Evolutionary conservation across 108 stramenopile species (phyloP).

Genomic region (Nitzschia putrida): DNA sequence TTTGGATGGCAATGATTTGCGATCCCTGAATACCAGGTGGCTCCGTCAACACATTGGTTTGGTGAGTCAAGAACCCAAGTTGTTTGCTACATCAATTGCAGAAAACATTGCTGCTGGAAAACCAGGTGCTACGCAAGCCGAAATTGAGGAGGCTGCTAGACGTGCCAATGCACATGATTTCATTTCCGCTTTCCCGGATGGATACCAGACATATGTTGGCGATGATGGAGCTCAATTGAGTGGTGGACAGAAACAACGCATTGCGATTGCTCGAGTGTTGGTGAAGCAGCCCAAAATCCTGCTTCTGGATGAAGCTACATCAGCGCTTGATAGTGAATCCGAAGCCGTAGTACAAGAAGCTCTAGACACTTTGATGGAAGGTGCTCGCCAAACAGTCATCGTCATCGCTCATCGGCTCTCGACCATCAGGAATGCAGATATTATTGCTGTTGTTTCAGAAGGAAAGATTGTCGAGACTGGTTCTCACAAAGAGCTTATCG

Average conservation of each 20-base stretch:
- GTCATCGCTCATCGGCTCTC: conserved; percentile 92
- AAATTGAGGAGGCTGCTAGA: conserved; percentile 74
- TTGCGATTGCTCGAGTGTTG: conserved; percentile 84
- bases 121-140: conserved; percentile 47
- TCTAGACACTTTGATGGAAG: conserved; percentile 54
- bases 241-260: conserved; percentile 43
- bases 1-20: conserved; percentile 79
- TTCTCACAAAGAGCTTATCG: conserved; percentile 79
- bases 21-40: conserved; percentile 68
- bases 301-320: conserved; percentile 72
- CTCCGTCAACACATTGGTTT: conserved; percentile 80
- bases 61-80: conserved; percentile 85
- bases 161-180: conserved; percentile 85
- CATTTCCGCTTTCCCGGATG: conserved; percentile 59
- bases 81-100: conserved; percentile 53
- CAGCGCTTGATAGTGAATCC: conserved; percentile 30
- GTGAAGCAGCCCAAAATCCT: conserved; percentile 64
- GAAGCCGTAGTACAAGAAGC: conserved; percentile 52
- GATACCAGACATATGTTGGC: conserved; percentile 72
- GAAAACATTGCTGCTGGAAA: conserved; percentile 72
- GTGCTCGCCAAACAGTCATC: conserved; percentile 64
- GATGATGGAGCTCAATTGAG: conserved; percentile 35
- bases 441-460: conserved; percentile 82
- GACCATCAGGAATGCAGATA: conserved; percentile 84
- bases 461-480: conserved; percentile 89